Conservation (phyloP, 257 asterid species). For the Buddleja alternifolia region DNA sequence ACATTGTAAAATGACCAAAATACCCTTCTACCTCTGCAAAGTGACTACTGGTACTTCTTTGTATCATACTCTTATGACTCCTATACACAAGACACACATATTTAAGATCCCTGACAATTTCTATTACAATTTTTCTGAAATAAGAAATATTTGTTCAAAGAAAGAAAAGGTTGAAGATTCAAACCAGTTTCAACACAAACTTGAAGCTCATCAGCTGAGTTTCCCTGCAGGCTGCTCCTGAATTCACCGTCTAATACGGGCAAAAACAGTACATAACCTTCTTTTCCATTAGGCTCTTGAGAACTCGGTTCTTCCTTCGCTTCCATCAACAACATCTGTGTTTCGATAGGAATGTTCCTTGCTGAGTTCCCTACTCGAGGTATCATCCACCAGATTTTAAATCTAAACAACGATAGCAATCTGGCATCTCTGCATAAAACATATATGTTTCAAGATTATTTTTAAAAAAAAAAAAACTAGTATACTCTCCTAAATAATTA, state of each 20-base stretch:
- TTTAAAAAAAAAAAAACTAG: no score
- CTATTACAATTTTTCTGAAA: neutral
- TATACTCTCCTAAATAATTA: no score
- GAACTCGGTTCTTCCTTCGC: slow-evolving; percentile 27
- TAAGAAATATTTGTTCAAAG: slow-evolving; percentile 6
- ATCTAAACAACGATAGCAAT: slow-evolving; percentile 48
- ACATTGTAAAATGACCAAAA: no score
- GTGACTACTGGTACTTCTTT: no score
- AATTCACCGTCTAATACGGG: slow-evolving; percentile 48
- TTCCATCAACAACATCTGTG: slow-evolving; percentile 54
- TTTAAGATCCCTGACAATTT: slow-evolving; percentile 5
- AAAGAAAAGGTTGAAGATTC: neutral
- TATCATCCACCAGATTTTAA: slow-evolving; percentile 62
- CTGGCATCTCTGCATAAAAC: slow-evolving; percentile 47
- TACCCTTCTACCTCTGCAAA: no score
- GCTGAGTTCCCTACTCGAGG: slow-evolving; percentile 53
- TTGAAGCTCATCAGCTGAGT: slow-evolving; percentile 58
- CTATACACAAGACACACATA: no score
- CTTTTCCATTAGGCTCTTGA: slow-evolving; percentile 23
- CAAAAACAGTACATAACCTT: slow-evolving; percentile 44
- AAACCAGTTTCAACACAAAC: slow-evolving; percentile 60
- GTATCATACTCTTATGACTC: no score
- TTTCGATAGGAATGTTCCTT: slow-evolving; percentile 52
- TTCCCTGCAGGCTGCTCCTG: slow-evolving; percentile 67
- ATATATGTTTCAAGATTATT: neutral